Base-by-base conservation (phyloP, 2,329 filamentous ascomycete genomes). In the Microsporum ferrugineum region DNA sequence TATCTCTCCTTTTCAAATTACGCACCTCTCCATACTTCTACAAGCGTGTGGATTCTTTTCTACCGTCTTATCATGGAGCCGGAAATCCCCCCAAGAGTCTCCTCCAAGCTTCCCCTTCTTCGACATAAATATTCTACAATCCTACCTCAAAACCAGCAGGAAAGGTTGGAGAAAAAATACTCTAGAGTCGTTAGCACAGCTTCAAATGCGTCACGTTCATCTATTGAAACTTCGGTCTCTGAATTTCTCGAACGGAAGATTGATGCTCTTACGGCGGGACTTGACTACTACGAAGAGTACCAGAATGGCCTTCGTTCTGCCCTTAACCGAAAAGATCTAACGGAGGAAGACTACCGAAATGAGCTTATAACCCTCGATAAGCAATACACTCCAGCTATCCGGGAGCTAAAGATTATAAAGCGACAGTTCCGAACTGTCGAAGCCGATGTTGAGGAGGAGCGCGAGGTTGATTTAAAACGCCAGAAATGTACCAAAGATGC, bases 341-440 rank as follows among this genome's bases (percentile, higher is more conserved):
- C 51, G 12, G 29, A 23, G 5, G 27, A 34, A 34, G 29, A 34
- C 7, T 56, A 56, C 7, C 14, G n/a, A 5, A 3, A 10, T n/a
- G 31, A 34, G n/a, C 29, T 38, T 8, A 17, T 8, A 17, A 1
- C 17, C 3, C 5, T 36, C 4, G 31, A 38, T 27, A 8, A 38
- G 12, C 12, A 34, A 14, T 34, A 34, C 14, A 14, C 5, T 7
- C 12, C 51, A 10, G 12, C 10, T 2, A 23, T 56, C 23, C 1
- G 29, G 10, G 29, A 56, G 10, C 34, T 59, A 33, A 33, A 45
- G 12, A 47, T 45, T n/a, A 3, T 62, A 8, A 62, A 62, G 38
- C 38, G 47, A 39, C 10, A 36, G 51, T 17, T 6, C 7, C 34
- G 57, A 41, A 49, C 33, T 1, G 33, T 61, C 3, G 57, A 58